Evolutionary conservation across 345 rosid genomes (phyloP).

Genomic region (Trapa bicornis): DNA sequence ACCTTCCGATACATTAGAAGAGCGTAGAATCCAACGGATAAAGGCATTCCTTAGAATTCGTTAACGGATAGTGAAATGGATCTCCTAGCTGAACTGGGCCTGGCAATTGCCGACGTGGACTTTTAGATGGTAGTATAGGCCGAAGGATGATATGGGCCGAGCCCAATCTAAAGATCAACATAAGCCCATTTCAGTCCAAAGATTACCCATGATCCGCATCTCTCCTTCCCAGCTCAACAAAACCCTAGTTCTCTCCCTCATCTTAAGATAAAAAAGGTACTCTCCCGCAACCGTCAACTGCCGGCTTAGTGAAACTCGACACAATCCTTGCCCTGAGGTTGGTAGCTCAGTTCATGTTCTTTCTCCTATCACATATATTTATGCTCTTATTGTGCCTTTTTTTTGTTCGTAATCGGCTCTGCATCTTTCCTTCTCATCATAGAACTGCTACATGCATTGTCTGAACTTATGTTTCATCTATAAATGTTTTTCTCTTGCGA

Average conservation of each 20-base stretch:
- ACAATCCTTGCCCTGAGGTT: not conserved
- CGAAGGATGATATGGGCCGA: not conserved
- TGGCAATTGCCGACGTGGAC: conserved; percentile 4
- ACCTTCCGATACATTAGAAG: too few relatives aligned
- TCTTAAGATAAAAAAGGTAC: too few relatives aligned
- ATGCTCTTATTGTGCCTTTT: not conserved
- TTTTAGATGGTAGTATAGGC: not conserved
- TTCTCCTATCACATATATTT: not conserved
- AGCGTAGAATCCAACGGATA: not conserved
- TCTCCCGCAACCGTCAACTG: too few relatives aligned
- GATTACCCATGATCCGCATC: not conserved
- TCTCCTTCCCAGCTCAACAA: not conserved
- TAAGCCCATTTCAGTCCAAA: not conserved
- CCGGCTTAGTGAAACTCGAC: not conserved
- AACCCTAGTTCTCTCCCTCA: not conserved
- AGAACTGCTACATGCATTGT: not conserved
- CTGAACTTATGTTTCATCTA: too few relatives aligned
- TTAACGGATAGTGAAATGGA: not conserved
- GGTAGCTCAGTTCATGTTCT: not conserved
- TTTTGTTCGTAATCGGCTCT: not conserved
- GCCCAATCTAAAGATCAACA: not conserved
- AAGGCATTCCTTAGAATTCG: not conserved
- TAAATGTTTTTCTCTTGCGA: not conserved
- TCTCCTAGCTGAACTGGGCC: too few relatives aligned
- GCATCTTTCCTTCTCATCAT: not conserved